These are phyloP conservation scores for Diophrys sp. DNA, from an alignment of 73 alveolate species.

Conservation along the genomic window DNA sequence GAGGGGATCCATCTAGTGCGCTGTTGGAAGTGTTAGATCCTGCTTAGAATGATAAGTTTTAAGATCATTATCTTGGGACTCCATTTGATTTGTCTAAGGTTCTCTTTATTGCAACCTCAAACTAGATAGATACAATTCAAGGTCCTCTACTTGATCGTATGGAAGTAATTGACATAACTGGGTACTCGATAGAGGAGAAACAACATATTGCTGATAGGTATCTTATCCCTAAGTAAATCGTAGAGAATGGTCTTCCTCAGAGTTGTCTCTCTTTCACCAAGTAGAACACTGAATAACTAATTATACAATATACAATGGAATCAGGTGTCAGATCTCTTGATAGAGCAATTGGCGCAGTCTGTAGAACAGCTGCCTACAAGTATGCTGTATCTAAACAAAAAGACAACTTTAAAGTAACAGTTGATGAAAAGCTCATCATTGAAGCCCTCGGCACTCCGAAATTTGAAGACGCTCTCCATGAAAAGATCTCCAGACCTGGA, in stretches of 20 bases:
- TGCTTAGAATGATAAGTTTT: slow-evolving; percentile 84
- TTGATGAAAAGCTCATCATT: slow-evolving; percentile 50
- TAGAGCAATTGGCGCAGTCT: slow-evolving; percentile 74
- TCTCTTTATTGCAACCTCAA: slow-evolving; percentile 82
- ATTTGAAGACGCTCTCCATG: slow-evolving; percentile 56
- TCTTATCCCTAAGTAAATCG: slow-evolving; percentile 84
- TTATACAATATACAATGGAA: slow-evolving; percentile 70
- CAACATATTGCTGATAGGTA: slow-evolving; percentile 77
- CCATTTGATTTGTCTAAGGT: slow-evolving; percentile 83
- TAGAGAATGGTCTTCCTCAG: slow-evolving; percentile 70
- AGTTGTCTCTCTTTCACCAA: slow-evolving; percentile 46
- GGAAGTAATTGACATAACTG: slow-evolving; percentile 91
- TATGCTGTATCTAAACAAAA: slow-evolving; percentile 46
- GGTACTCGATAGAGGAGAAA: slow-evolving; percentile 84
- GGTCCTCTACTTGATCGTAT: slow-evolving; percentile 91
- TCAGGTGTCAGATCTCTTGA: slow-evolving; percentile 86
- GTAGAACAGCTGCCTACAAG: slow-evolving; percentile 72
- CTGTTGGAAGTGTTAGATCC: slow-evolving; percentile 95
- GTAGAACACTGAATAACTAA: slow-evolving; percentile 44
- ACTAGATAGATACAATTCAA: slow-evolving; percentile 78
- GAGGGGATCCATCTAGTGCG: slow-evolving; percentile 95
- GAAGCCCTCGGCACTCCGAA: slow-evolving; percentile 81
- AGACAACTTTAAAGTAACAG: slow-evolving; percentile 35
- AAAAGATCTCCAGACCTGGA: slow-evolving; percentile 76
- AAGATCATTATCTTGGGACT: slow-evolving; percentile 78